phyloP scores from a whole-genome alignment of 345 rosid genomes.

The Murraya paniculata region DNA sequence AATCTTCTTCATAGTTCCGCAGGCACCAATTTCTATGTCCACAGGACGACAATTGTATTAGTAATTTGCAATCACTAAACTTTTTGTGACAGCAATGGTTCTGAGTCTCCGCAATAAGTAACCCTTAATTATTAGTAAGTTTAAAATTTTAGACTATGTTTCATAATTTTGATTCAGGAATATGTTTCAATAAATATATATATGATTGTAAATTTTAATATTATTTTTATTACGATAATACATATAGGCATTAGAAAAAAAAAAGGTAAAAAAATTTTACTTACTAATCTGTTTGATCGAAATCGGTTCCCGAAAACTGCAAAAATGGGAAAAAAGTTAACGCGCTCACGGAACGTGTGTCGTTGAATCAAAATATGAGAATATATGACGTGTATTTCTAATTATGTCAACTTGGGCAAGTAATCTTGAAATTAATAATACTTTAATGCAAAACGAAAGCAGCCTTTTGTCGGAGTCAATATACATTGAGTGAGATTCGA shows the following conservation, averaged over 20 bases:
- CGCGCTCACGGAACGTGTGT: not conserved
- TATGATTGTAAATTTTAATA: no score
- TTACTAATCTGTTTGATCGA: no score
- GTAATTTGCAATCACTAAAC: not conserved
- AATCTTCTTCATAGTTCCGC: constrained; percentile 1
- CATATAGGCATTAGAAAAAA: no score
- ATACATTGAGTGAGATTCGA: not conserved
- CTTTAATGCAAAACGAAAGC: no score
- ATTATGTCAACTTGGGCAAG: not conserved
- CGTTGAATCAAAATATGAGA: not conserved
- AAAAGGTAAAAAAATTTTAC: no score
- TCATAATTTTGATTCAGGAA: fast-evolving
- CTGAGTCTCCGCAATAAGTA: fast-evolving
- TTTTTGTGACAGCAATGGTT: not conserved
- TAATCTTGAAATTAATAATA: no score
- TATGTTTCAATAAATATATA: no score
- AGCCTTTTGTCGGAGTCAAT: no score
- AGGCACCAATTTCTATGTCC: constrained; percentile 15
- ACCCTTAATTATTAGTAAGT: fast-evolving
- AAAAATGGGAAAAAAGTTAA: not conserved
- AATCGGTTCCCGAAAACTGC: not conserved
- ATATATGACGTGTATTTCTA: not conserved
- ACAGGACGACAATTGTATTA: not conserved
- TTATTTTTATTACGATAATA: fast-evolving
- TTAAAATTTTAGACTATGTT: no score